Percentiles rank a stretch among this genome's conserved stretches.
These are phyloP conservation scores for Penicillium sp. DNA, from an alignment of 2,329 filamentous ascomycete genomes.

Conservation along the genomic window DNA sequence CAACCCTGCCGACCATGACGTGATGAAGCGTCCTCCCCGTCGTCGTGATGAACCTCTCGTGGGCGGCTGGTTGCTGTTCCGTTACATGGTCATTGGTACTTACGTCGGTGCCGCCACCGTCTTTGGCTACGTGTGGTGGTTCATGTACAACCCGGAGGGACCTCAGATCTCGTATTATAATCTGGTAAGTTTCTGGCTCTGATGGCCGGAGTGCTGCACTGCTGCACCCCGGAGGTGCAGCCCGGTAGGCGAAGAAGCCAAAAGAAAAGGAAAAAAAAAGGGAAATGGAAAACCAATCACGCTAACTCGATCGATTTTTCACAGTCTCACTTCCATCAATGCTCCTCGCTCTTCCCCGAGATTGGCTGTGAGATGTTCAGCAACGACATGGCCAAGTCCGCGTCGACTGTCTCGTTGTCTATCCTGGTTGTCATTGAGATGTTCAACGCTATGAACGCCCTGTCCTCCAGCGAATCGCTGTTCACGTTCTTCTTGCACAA, in stretches of 20 bases:
- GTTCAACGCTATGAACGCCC: conserved; percentile 97
- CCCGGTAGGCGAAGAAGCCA: no score
- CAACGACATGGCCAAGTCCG: conserved; percentile 78
- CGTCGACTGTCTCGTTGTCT: conserved; percentile 87
- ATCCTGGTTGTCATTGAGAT: conserved; percentile 96
- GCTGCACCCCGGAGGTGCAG: no score
- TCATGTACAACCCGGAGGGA: conserved; percentile 88
- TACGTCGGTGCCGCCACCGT: conserved; percentile 95
- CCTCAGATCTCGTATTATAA: conserved; percentile 90
- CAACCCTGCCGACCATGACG: conserved; percentile 96
- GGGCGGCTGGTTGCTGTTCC: conserved; percentile 92
- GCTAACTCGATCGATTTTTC: conserved; percentile 11
- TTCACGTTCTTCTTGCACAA: conserved; percentile 93
- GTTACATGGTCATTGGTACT: conserved; percentile 90
- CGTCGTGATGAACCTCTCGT: conserved; percentile 92
- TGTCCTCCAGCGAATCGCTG: conserved; percentile 91
- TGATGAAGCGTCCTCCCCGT: conserved; percentile 87
- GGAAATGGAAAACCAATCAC: background rate
- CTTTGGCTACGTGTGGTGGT: conserved; percentile 99
- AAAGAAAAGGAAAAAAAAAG: background rate
- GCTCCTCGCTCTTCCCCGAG: conserved; percentile 75
- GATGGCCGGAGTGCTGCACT: no score
- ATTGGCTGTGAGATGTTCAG: conserved; percentile 90
- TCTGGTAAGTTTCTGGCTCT: conserved; percentile 47
- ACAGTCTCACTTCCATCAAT: conserved; percentile 82